Conservation (phyloP, 164 flowering plant genomes). For the Paratinospora sagittata region DNA sequence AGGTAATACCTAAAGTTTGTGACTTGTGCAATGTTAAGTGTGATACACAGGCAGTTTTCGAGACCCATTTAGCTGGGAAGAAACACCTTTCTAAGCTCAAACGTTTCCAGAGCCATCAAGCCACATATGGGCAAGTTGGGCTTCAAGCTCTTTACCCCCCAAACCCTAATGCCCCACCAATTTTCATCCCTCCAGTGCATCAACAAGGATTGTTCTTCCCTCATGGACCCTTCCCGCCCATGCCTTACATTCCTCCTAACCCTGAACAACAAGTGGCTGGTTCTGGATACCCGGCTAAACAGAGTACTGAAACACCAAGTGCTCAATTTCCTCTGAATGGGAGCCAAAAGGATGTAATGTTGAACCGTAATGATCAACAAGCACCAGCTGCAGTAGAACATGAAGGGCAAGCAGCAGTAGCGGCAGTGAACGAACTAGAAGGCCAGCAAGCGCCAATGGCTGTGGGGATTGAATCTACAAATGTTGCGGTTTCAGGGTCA, state of each 20-base stretch:
- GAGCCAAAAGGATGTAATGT: conserved; percentile 1
- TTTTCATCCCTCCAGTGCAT: conserved; percentile 14
- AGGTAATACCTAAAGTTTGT: conserved; percentile 36
- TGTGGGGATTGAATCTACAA: background rate
- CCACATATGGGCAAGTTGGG: conserved; percentile 28
- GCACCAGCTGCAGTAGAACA: background rate
- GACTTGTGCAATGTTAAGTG: conserved; percentile 53
- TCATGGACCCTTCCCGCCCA: conserved; percentile 7
- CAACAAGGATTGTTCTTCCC: conserved; percentile 8
- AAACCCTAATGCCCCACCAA: conserved; percentile 17
- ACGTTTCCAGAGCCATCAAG: conserved; percentile 39
- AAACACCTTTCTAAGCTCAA: conserved; percentile 42
- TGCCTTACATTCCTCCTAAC: background rate
- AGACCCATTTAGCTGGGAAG: conserved; percentile 50
- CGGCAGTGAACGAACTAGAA: background rate
- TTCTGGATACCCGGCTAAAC: conserved; percentile 6
- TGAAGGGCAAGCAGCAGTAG: background rate
- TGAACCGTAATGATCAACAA: background rate
- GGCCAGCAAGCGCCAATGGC: background rate
- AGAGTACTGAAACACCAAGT: background rate
- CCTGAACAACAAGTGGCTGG: conserved; percentile 6
- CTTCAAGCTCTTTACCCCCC: conserved; percentile 37
- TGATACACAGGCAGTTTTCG: conserved; percentile 42
- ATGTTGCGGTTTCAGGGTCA: too few species aligned
- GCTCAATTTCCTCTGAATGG: conserved; percentile 1